Percentiles rank a stretch among this genome's conserved stretches.
Conservation (phyloP, 140 eudicot species). For the Bidens hawaiensis region DNA sequence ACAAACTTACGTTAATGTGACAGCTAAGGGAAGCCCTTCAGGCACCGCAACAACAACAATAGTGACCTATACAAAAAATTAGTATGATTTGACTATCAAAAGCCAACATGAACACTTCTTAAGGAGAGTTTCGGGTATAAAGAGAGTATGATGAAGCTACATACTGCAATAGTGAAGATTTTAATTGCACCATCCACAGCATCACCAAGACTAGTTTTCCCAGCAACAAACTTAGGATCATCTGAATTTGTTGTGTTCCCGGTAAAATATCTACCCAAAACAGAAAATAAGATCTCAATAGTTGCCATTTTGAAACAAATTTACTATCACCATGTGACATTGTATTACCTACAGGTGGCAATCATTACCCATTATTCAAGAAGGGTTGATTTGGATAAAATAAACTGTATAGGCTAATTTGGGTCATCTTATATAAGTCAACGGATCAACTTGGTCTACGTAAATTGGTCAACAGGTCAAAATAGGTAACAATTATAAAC, state of each 20-base stretch:
- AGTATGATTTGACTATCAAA: background rate
- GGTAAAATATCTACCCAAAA: conserved; percentile 58
- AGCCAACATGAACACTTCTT: background rate
- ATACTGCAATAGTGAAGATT: conserved; percentile 85
- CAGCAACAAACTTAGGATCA: conserved; percentile 44
- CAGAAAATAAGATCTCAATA: background rate
- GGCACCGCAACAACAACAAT: conserved; percentile 98
- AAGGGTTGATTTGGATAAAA: no score
- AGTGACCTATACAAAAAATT: conserved; percentile 53
- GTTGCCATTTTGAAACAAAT: background rate
- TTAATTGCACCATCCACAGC: conserved; percentile 78
- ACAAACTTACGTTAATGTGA: conserved; percentile 83
- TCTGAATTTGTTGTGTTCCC: conserved; percentile 53
- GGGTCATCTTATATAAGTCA: no score
- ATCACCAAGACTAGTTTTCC: conserved; percentile 53
- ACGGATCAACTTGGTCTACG: no score
- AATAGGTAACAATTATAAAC: no score
- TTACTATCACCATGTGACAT: background rate
- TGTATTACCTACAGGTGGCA: no score
- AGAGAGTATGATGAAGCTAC: conserved; percentile 21
- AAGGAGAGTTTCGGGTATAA: background rate
- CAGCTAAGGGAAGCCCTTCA: conserved; percentile 98
- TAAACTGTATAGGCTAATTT: no score
- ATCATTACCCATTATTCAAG: no score
- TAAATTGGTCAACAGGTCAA: no score